Base-by-base conservation (phyloP, 306 rosid species). In the Trifolium pratense region DNA sequence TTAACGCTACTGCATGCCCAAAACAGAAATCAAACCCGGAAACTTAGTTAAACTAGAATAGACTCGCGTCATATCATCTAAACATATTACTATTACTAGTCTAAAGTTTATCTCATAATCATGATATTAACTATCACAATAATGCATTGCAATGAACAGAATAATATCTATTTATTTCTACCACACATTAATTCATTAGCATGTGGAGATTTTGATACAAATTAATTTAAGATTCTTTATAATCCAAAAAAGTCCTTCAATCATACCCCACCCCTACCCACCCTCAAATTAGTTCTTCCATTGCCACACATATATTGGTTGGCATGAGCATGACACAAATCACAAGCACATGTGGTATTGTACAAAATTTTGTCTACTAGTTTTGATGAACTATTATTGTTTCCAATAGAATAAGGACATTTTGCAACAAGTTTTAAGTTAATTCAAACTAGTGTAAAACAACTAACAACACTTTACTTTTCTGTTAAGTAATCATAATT, bases 161-260 rank as follows among this genome's bases (percentile, higher is more conserved):
- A 51, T 34, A 74, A 62, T 62, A 26, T 25, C 32, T 6, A 21
- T 59, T 66, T 23, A 53, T 9, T 65, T 21, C 43, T 26, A 53
- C 58, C 57, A 75, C 46, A 31, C 18, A 31, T 16, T 23, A 17
- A 34, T 67, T 36, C 29, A 39, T 70, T 29, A 42, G 62, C 31
- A 9, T 34, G 53, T 32, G 45, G 62, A 68, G 46, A 6, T 26
- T 68, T 57, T 68, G 39, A 21, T 68, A 25, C 65, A 49, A 60
- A 37, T 48, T 46, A 37, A 60, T 16, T 48, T 46, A 77, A 48
- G 13, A 67, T 32, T 25, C 8, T 29, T 37, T 20, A 48, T 59
- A 29, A 5, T 69, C 45, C 53, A 64, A 48, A 68, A 58, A 21
- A 36, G 43, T 51, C 52, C 56, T 73, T 74, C 45, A 25, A 55